Base-by-base conservation (phyloP, 495 filamentous ascomycete genomes). In the Talaromyces thailandensis region DNA sequence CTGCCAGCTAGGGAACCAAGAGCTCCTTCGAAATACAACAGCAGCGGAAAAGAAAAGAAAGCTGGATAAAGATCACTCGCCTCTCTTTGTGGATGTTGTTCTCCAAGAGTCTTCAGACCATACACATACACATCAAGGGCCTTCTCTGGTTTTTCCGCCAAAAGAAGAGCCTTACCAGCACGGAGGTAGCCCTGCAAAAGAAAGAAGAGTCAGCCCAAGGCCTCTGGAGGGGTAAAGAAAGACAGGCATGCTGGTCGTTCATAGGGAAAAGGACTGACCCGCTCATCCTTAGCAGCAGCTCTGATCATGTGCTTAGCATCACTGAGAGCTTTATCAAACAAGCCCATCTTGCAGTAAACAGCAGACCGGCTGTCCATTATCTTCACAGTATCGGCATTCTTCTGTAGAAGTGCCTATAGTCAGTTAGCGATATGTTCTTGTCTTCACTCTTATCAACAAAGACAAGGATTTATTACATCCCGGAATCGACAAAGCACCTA, bases 261-360 rank as follows among this genome's bases (percentile, higher is more conserved):
- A 26, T 4, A 14, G 28, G 7, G 31, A 23, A 26, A n/a, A 31
- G 6, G 7, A 60, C 35, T 53, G 76, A 85, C 81, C 64, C 73
- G 75, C 50, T 77, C 78, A 67, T 79, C 74, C 16, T 76, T 68
- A 29, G 76, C 77, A 48, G 79, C 69, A n/a, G 75, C 63, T 29
- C 76, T 73, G 48, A 89, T 85, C 77, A 87, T 88, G 58, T 72
- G 71, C 35, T 75, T 79, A 14, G 83, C 82, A 79, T 90, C 87
- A 29, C 71, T 71, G 7, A 87, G 72, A 2, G 87, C 87, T 18
- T 70, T 68, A 56, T 77, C 65, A 61, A 83, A 79, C 53, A 82
- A 68, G 5, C 71, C 75, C 6, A 89, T 69, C 66, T 87, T 87
- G 58, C 81, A 82, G 62, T 83, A 80, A 14, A 80, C 78, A 23